phyloP scores from a whole-genome alignment of 148 eudicot genomes.

The Rhododendron kiyosumense region DNA sequence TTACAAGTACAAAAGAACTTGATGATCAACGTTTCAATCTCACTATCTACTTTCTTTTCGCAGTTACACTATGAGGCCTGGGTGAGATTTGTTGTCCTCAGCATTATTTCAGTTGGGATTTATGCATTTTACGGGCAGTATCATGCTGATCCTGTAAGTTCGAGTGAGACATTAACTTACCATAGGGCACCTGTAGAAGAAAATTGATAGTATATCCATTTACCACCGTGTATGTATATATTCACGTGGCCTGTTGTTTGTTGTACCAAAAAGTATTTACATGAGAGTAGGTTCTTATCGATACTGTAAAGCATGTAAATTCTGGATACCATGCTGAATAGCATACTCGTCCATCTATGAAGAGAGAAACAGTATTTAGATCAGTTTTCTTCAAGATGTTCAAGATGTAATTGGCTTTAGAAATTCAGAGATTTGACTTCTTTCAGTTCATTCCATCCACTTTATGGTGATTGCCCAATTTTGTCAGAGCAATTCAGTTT shows the following conservation, averaged over 20 bases:
- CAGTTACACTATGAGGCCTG: slow-evolving; percentile 95
- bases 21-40: background rate
- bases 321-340: background rate
- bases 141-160: slow-evolving; percentile 70
- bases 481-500: background rate
- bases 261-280: background rate
- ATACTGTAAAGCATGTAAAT: background rate
- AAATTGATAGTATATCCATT: slow-evolving; percentile 15
- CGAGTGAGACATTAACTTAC: slow-evolving; percentile 38
- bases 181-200: slow-evolving; percentile 43
- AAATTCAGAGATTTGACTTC: background rate
- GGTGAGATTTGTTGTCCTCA: slow-evolving; percentile 76
- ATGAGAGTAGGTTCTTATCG: background rate
- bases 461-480: background rate
- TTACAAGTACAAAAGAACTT: background rate
- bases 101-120: slow-evolving; percentile 53
- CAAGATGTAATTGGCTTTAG: background rate
- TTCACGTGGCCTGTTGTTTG: background rate
- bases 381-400: background rate
- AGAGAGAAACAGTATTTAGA: background rate
- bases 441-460: background rate
- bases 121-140: slow-evolving; percentile 87
- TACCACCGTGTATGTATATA: background rate
- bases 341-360: background rate
- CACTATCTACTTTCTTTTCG: slow-evolving; percentile 24